Conservation (phyloP, 2,329 filamentous ascomycete genomes). For the Fusarium devonianum region DNA sequence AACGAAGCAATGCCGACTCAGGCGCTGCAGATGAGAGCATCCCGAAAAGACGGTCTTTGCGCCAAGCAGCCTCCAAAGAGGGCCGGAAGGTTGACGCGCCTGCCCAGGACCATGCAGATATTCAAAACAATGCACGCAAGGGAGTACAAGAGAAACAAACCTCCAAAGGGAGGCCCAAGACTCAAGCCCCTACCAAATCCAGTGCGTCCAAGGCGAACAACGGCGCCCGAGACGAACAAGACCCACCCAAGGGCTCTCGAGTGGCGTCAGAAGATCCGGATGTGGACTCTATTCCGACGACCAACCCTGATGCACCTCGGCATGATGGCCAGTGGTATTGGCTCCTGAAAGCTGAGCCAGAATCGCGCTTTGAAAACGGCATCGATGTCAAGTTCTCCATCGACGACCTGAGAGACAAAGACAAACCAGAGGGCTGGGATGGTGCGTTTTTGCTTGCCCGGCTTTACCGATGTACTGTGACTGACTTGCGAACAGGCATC, state of each 20-base stretch:
- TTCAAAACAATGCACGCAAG: conserved; percentile 9
- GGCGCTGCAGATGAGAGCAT: background rate
- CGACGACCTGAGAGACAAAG: conserved; percentile 79
- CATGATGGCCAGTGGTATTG: conserved; percentile 66
- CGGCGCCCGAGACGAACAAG: background rate
- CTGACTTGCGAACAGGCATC: conserved; percentile 50
- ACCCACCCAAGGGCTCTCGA: background rate
- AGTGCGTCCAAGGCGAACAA: background rate
- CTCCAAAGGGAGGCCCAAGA: background rate
- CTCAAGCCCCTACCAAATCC: background rate
- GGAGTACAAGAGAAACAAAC: no score
- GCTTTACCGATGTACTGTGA: background rate
- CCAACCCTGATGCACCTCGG: conserved; percentile 49
- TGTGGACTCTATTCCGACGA: conserved; percentile 46
- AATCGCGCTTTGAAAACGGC: conserved; percentile 84
- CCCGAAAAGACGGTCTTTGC: conserved; percentile 28
- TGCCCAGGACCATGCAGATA: background rate
- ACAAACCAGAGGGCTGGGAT: conserved; percentile 87
- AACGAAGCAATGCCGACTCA: conserved; percentile 4
- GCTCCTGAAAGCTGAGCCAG: conserved; percentile 89
- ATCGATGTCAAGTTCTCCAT: conserved; percentile 93
- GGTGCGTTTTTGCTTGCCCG: conserved; percentile 58
- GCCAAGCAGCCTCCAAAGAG: conserved; percentile 19
- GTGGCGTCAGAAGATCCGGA: conserved; percentile 42
- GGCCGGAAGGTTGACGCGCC: background rate